A percentile compares a stretch with the other conserved stretches of the same genome.
These are phyloP conservation scores for Mucor irregularis DNA, from an alignment of 371 early-diverging fungal species.

Conservation along the genomic window DNA sequence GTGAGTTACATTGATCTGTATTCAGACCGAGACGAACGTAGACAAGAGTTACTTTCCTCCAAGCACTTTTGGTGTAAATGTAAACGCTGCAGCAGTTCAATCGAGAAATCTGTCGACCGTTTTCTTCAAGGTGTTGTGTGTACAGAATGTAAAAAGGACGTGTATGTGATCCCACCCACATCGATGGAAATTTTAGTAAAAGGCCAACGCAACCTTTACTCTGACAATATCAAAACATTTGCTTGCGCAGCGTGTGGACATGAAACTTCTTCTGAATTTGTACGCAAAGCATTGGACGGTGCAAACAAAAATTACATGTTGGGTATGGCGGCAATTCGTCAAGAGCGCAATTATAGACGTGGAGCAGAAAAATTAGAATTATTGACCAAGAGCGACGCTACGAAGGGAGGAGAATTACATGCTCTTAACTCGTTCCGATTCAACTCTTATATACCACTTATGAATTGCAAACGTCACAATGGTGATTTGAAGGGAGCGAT, in stretches of 20 bases:
- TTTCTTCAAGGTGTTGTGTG: slow-evolving; percentile 70
- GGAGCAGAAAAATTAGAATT: slow-evolving; percentile 31
- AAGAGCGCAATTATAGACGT: slow-evolving; percentile 31
- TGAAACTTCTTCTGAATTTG: slow-evolving; percentile 29
- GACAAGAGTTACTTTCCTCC: slow-evolving; percentile 57
- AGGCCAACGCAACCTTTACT: slow-evolving; percentile 8
- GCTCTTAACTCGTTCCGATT: slow-evolving; percentile 42
- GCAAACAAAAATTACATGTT: slow-evolving; percentile 30
- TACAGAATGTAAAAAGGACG: slow-evolving; percentile 56
- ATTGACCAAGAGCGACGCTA: slow-evolving; percentile 8
- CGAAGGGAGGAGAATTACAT: slow-evolving; percentile 25
- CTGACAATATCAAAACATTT: slow-evolving; percentile 32
- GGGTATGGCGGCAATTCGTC: slow-evolving; percentile 34
- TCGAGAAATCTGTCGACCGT: slow-evolving; percentile 67
- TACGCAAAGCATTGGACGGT: slow-evolving; percentile 43
- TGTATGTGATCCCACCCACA: slow-evolving; percentile 63
- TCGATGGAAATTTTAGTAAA: slow-evolving; percentile 28
- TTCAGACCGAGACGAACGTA: slow-evolving; percentile 69
- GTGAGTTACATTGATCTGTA: slow-evolving; percentile 70
- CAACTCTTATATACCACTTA: slow-evolving; percentile 60
- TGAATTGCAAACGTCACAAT: slow-evolving; percentile 52
- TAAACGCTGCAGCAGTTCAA: slow-evolving; percentile 58
- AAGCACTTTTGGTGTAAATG: slow-evolving; percentile 79
- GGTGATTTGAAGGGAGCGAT: slow-evolving; percentile 58
- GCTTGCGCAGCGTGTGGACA: slow-evolving; percentile 52